A percentile compares a stretch with the other conserved stretches of the same genome.
phyloP scores from a whole-genome alignment of 345 rosid genomes.

The Citrus mangshanensis region DNA sequence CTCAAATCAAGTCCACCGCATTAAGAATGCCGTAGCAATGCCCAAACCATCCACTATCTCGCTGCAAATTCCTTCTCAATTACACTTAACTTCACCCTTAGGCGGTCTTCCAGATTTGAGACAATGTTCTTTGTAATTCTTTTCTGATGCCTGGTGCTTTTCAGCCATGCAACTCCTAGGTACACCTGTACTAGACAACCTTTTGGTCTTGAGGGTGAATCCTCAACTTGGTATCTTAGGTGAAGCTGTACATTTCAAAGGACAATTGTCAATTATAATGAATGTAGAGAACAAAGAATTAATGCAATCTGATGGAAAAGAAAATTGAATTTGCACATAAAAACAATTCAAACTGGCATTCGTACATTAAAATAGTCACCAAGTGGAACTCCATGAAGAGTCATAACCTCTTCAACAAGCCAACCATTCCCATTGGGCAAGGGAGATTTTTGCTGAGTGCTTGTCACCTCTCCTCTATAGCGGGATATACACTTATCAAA shows the following conservation, averaged over 20 bases:
- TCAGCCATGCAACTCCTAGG: slow-evolving; percentile 87
- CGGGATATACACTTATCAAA: slow-evolving; percentile 72
- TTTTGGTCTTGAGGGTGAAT: slow-evolving; percentile 49
- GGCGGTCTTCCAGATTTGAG: slow-evolving; percentile 59
- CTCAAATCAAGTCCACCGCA: not conserved
- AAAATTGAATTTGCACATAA: not conserved
- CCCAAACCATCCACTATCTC: slow-evolving; percentile 27
- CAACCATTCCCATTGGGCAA: slow-evolving; percentile 66
- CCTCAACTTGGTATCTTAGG: slow-evolving; percentile 78
- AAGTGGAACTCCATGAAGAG: slow-evolving; percentile 88
- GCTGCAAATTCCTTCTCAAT: slow-evolving; percentile 68
- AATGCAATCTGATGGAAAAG: not conserved
- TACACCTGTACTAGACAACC: slow-evolving; percentile 55
- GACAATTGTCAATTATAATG: not conserved
- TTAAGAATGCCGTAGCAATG: not conserved
- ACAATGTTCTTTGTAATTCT: slow-evolving; percentile 72
- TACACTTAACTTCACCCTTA: slow-evolving; percentile 57
- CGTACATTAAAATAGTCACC: slow-evolving; percentile 85
- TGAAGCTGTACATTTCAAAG: slow-evolving; percentile 56
- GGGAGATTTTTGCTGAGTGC: slow-evolving; percentile 79
- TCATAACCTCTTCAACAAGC: slow-evolving; percentile 89
- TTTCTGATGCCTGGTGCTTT: slow-evolving; percentile 79
- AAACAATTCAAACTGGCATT: not conserved
- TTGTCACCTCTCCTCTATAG: slow-evolving; percentile 92
- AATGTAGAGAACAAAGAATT: not conserved